Conservation (phyloP, 768 basidiomycete genomes). For the Tubosaeta sp. region DNA sequence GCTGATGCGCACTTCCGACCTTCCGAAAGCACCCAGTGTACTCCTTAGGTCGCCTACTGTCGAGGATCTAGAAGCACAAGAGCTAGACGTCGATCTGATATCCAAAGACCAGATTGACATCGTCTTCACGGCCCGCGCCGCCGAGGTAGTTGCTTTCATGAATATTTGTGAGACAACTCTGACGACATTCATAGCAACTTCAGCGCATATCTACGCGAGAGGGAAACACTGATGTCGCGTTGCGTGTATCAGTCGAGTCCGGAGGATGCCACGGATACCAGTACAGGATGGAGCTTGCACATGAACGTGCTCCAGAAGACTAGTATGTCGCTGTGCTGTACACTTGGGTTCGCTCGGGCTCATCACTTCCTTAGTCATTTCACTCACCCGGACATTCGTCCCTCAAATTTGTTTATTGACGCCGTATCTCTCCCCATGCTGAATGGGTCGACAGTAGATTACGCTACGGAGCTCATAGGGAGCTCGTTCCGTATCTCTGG, state of each 20-base stretch:
- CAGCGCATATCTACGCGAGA: conserved; percentile 59
- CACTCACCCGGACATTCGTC: conserved; percentile 59
- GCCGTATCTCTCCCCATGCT: conserved; percentile 75
- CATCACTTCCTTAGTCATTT: conserved; percentile 47
- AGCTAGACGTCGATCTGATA: conserved; percentile 56
- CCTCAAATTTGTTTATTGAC: conserved; percentile 77
- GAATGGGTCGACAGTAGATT: conserved; percentile 86
- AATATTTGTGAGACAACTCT: background rate
- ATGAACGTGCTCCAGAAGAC: conserved; percentile 60
- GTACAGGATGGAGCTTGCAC: conserved; percentile 84
- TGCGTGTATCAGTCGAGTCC: conserved; percentile 85
- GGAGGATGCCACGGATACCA: conserved; percentile 98
- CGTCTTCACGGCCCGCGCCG: conserved; percentile 65
- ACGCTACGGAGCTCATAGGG: conserved; percentile 91
- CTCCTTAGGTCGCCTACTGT: conserved; percentile 47
- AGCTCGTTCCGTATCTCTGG: conserved; percentile 76
- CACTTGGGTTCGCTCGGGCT: background rate
- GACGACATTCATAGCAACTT: conserved; percentile 57
- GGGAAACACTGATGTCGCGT: conserved; percentile 56
- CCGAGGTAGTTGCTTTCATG: conserved; percentile 48
- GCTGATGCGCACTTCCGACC: conserved; percentile 36
- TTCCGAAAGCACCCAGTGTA: conserved; percentile 42
- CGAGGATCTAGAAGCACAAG: conserved; percentile 53
- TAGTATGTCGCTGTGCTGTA: conserved; percentile 53
- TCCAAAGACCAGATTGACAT: conserved; percentile 52